Evolutionary conservation across 352 stramenopile species (phyloP), one percentile per base, ranked within the genome.

Genomic region (Pythium guiyangense): DNA sequence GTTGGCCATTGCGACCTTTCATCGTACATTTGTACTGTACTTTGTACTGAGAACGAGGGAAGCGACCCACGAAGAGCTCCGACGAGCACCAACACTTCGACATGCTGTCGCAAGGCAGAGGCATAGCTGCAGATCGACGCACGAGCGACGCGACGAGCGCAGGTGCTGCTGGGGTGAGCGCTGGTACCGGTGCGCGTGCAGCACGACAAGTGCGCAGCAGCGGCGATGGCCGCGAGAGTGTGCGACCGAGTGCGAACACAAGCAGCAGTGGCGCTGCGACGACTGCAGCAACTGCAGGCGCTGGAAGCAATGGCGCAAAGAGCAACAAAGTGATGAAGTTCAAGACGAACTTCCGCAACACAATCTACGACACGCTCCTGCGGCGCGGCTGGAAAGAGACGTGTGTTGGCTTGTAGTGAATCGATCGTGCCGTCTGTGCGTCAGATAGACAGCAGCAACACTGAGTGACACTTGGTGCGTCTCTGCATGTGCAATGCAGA

Each of bases 301-400:
- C 5, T 44, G 39, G 39, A 20, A 14, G 18, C 14, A 70, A 63
- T n/a, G n/a, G n/a, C 43, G 22, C 47, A 10, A 65, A n/a, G 25
- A 31, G 18, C 27, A 48, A 4, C 59, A 49, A n/a, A 49, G 54
- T 64, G 53, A 89, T 89, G 51, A 75, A 83, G 46, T 97, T 97
- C 66, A 94, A 94, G 67, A 97, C 88, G 9, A 92, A 66, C 11
- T 97, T 97, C 71, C 80, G 86, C 39, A 97, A 97, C 61, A 97
- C 88, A 3, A 95, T 97, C 59, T 97, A 90, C 67, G 88, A 97
- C 62, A 91, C 90, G 20, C 79, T 97, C 62, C 70, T 94, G 29
- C 77, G 75, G 49, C 79, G 86, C 2, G 90, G 90, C 0, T 97
- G 90, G 90, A 96, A 95, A 65, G 84, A 97, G 54, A 96, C 87